Conservation (phyloP, 495 filamentous ascomycete species). For the Aspergillus sparsus region DNA sequence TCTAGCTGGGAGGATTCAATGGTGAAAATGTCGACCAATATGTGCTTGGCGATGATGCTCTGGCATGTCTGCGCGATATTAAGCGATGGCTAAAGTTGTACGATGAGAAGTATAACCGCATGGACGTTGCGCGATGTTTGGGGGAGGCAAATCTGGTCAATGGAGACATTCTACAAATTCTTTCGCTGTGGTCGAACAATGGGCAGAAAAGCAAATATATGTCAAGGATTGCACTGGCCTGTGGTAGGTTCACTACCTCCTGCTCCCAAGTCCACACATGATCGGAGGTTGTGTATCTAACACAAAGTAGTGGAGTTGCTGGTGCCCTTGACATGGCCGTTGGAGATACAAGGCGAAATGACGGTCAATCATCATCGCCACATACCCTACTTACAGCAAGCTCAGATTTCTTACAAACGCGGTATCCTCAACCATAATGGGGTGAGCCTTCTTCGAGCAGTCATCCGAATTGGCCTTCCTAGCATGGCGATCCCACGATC, state of each 20-base stretch:
- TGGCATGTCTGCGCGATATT: slow-evolving; percentile 88
- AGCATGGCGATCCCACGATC: slow-evolving; percentile 77
- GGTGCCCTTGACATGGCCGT: slow-evolving; percentile 92
- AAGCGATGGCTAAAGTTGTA: slow-evolving; percentile 92
- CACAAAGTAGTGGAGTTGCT: slow-evolving; percentile 71
- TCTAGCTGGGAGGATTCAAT: slow-evolving; percentile 82
- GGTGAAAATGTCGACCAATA: slow-evolving; percentile 81
- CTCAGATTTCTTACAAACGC: slow-evolving; percentile 86
- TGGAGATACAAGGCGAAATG: slow-evolving; percentile 80
- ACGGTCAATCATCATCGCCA: slow-evolving; percentile 92
- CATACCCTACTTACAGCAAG: slow-evolving; percentile 80
- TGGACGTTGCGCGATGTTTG: slow-evolving; percentile 92
- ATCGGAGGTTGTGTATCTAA: slow-evolving; percentile 14
- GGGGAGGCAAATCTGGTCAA: slow-evolving; percentile 91
- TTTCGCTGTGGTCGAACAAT: slow-evolving; percentile 70
- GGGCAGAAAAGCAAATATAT: slow-evolving; percentile 69
- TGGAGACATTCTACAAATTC: slow-evolving; percentile 85
- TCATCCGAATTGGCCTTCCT: slow-evolving; percentile 79
- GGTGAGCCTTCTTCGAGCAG: slow-evolving; percentile 71
- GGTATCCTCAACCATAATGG: slow-evolving; percentile 79
- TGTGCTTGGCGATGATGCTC: slow-evolving; percentile 86
- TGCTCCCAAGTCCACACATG: not conserved
- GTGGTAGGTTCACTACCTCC: slow-evolving; percentile 50
- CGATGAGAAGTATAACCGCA: slow-evolving; percentile 89
- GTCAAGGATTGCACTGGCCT: slow-evolving; percentile 79